Evolutionary conservation across 2,329 filamentous ascomycete species (phyloP), one percentile per base, ranked within the genome.

Genomic region (Botrytis sinoallii): DNA sequence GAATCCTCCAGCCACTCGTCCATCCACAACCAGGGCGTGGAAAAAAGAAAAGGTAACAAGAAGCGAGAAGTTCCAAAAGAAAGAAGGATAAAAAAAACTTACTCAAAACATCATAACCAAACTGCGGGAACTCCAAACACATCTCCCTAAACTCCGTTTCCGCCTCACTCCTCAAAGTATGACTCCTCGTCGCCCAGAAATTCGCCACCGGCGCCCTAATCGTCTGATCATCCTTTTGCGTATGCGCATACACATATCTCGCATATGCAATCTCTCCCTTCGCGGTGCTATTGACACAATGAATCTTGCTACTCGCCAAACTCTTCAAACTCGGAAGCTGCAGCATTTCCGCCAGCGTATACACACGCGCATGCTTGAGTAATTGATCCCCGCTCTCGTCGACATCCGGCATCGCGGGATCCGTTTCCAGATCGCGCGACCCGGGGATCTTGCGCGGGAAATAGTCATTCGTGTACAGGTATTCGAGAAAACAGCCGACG

Each of bases 181-280:
- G 94, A 74, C 89, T 91, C 75, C 93, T 87, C 65, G 89, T 91
- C 9, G 94, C 94, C 94, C 94, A 97, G 85, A 97, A 97, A 72
- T 91, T 92, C n/a, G 93, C 94, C 69, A 97, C 90, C 1, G 94
- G 94, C 76, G 89, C 92, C 78, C 94, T 90, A 79, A 97, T 93
- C 4, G 88, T 89, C 20, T 83, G 85, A 82, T 97, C 93, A 75
- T 92, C 89, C 67, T 86, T 83, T 72, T 84, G 83, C 18, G 93
- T 96, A 83, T 93, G 89, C 75, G 89, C 89, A 85, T 97, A 97
- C 46, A 97, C 92, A 84, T 94, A 98, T 81, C 94, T 90, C 14
- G 95, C 95, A 83, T 97, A 98, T 40, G 91, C 90, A 80, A 98
- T 95, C 85, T 98, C 95, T 82, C 94, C 95, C 84, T 91, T 92